phyloP scores from a whole-genome alignment of 495 filamentous ascomycete species.

The Tuber calosporum region DNA sequence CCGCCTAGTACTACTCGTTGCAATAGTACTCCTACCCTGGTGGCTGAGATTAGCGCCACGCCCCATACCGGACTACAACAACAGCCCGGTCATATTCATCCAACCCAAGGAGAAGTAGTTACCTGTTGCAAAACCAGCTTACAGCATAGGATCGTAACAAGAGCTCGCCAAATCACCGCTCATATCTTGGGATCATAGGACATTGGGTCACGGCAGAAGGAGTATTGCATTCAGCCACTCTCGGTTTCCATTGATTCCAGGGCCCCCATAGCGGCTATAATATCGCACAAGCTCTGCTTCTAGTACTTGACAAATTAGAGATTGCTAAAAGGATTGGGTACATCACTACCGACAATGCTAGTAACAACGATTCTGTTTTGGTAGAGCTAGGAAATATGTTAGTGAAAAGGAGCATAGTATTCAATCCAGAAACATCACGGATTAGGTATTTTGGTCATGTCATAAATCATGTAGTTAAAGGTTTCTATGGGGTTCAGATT shows the following conservation, averaged over 20 bases:
- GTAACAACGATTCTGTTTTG: conserved; percentile 9
- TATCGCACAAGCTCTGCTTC: neutral
- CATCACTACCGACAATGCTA: conserved; percentile 10
- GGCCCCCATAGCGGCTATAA: neutral
- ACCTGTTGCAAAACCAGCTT: too few relatives aligned
- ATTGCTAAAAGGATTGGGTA: conserved; percentile 2
- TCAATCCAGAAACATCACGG: neutral
- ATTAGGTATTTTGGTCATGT: conserved; percentile 7
- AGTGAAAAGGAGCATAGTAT: neutral
- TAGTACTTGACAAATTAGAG: neutral
- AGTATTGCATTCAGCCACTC: neutral
- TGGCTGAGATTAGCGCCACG: too few relatives aligned
- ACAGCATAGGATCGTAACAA: too few relatives aligned
- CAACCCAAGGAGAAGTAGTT: too few relatives aligned
- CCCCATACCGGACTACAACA: too few relatives aligned
- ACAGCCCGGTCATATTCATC: too few relatives aligned
- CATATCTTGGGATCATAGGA: conserved; percentile 6
- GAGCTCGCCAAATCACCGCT: conserved; percentile 6
- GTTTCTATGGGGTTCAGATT: conserved; percentile 8
- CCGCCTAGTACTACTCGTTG: too few relatives aligned
- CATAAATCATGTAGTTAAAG: conserved; percentile 7
- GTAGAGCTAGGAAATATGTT: neutral
- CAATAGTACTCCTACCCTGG: too few relatives aligned
- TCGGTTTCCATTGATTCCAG: neutral
- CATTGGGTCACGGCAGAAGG: neutral